These are phyloP conservation scores for Melampsora abietis-canadensis DNA, from an alignment of 1,284 basidiomycete genomes.

Conservation along the genomic window DNA sequence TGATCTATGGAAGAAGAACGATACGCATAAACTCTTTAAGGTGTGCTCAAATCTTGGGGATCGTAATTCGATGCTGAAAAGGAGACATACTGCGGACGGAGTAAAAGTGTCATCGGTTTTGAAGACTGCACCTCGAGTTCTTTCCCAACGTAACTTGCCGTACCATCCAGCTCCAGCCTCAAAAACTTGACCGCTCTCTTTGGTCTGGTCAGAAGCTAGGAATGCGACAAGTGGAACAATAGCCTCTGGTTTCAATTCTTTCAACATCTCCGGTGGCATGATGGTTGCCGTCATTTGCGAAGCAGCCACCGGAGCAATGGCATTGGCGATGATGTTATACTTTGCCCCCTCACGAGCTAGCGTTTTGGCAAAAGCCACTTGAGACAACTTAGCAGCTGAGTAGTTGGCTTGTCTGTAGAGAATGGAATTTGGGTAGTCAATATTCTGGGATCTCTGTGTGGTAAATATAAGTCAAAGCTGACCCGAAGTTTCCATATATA, in stretches of 20 bases:
- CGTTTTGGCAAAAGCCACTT: constrained; percentile 85
- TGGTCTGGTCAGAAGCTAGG: constrained; percentile 51
- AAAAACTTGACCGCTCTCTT: constrained; percentile 81
- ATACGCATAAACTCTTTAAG: too few relatives aligned
- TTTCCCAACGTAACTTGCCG: constrained; percentile 89
- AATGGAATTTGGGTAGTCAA: constrained; percentile 55
- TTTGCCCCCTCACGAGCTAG: constrained; percentile 78
- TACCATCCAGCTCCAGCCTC: constrained; percentile 93
- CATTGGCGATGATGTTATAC: constrained; percentile 84
- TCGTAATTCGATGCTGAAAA: not conserved
- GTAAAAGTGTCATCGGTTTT: constrained; percentile 88
- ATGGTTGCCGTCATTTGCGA: constrained; percentile 61
- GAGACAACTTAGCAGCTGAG: constrained; percentile 65
- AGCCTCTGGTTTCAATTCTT: constrained; percentile 85
- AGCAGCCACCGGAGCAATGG: constrained; percentile 77
- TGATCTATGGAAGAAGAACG: constrained; percentile 59
- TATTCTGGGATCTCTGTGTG: not conserved
- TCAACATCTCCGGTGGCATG: constrained; percentile 96
- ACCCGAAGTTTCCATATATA: constrained; percentile 63
- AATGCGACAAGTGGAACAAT: constrained; percentile 86
- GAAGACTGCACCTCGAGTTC: constrained; percentile 78
- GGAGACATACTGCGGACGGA: constrained; percentile 72
- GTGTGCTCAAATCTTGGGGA: too few relatives aligned
- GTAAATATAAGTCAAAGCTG: constrained; percentile 45
- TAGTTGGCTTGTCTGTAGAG: constrained; percentile 95